Base-by-base conservation (phyloP, 345 rosid species). In the Mangifera indica region DNA sequence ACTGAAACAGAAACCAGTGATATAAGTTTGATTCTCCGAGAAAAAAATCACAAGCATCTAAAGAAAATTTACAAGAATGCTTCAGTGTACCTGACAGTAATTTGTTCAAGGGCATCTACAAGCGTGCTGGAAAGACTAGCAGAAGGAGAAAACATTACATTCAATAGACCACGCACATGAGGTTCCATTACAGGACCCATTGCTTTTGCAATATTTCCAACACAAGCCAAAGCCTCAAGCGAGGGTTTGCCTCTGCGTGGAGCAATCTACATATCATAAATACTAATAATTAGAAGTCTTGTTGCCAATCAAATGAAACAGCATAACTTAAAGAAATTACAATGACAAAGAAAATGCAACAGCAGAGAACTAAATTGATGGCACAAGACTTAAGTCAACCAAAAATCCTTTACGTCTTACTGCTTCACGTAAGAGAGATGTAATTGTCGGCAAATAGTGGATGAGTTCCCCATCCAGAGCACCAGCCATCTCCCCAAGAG, bases 401-500 rank as follows among this genome's bases (percentile, higher is more conserved):
- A 70, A 61, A n/a, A 52, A 44, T 18, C 62, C 21, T n/a, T 61
- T 18, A 29, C 63, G 24, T 79, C 98, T 78, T 83, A 91, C 98
- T 71, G 98, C 98, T 80, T 95, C 99, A 64, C 90, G 96, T 73
- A 95, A 85, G 82, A 88, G 94, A 87, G 93, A 64, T 61, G 82
- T 89, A 69, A 95, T 95, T 83, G 90, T 93, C 80, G 99, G 97
- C 97, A 95, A 91, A 89, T 95, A 95, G 66, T 85, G 76, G 67
- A 83, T 76, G 80, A 95, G 98, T 77, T 95, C 96, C 77, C 98
- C 99, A 70, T 95, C 99, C 83, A 95, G 80, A 79, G 99, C 99
- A 83, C 99, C 99, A 59, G 99, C 99, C 99, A 95, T 95, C 89
- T 95, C 99, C 59, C 99, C 99, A 61, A 95, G 97, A 74, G 99